Base-by-base conservation (phyloP, 2,329 filamentous ascomycete species). In the Scedosporium minutisporum region DNA sequence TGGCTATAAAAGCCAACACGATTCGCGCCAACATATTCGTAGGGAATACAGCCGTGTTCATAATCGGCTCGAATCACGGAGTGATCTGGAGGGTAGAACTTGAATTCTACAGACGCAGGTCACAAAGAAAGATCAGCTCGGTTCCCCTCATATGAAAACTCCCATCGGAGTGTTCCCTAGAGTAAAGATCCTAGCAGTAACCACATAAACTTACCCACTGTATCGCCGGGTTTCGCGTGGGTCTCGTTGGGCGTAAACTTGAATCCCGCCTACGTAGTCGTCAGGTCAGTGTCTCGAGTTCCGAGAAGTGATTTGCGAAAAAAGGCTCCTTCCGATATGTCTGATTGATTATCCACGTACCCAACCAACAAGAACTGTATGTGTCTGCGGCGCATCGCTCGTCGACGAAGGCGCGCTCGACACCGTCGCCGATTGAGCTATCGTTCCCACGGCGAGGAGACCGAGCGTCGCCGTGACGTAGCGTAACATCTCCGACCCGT, bases 61-160 rank as follows among this genome's bases (percentile, higher is more conserved):
- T 80, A 88, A 58, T 80, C 83, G 41, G 85, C 81, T 59, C 83
- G 78, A 7, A 83, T 82, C n/a, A 89, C 82, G 3, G 84, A 86
- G 68, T 89, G 86, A 60, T 82, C 85, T 23, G 77, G 77, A 1
- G 86, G 84, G 66, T 83, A 87, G 68, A 89, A 88, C 53, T 80
- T 75, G 71, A 84, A 89, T 65, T 82, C 78, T 76, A 61, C 10
- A 21, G 44, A 21, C 14, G 14, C 14, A 46, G 6, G 42, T 9
- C 16, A 7, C 14, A n/a, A n/a, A 46, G 6, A 46, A 3, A 46
- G 7, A 18, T 46, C 42, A 46, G 42, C 14, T 46, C 10, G 16
- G 7, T 14, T 33, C 29, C 29, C 29, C 6, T 33, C 29, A 33
- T 3, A 33, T 33, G 25, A 5, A 27, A 27, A 27, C 25, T 5